Evolutionary conservation across 805 yeast species (phyloP).

Genomic region (Blastobotrys muscicola): DNA sequence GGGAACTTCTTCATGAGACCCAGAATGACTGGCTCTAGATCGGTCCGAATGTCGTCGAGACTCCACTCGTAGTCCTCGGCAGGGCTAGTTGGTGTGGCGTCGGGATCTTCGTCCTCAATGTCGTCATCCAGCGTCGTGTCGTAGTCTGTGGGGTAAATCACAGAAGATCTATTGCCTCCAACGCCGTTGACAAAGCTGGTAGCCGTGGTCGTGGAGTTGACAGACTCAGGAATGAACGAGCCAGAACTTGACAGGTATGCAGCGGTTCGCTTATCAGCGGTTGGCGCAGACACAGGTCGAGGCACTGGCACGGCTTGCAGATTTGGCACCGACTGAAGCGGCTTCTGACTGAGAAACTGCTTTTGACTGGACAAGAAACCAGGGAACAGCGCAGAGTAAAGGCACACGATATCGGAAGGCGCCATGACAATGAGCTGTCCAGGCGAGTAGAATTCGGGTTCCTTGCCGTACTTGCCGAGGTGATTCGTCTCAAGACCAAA

Average conservation of each 20-base stretch:
- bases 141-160: too few relatives aligned
- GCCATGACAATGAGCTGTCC: conserved; percentile 22
- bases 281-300: too few relatives aligned
- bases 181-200: conserved; percentile 2
- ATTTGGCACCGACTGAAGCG: too few relatives aligned
- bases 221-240: too few relatives aligned
- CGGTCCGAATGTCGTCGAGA: conserved; percentile 25
- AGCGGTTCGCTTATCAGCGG: too few relatives aligned
- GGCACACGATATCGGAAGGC: conserved; percentile 23
- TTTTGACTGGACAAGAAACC: conserved; percentile 2
- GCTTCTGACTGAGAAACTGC: not conserved
- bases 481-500: conserved; percentile 1
- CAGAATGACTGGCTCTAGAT: conserved; percentile 26
- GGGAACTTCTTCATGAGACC: conserved; percentile 16
- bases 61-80: conserved; percentile 23
- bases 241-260: too few relatives aligned
- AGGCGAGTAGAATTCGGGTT: conserved; percentile 3
- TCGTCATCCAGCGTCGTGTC: conserved; percentile 1
- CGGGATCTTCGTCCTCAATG: conserved; percentile 6
- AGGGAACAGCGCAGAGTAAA: conserved; percentile 22
- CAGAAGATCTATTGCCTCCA: too few relatives aligned
- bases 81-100: conserved; percentile 6
- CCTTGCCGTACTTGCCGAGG: conserved; percentile 4
- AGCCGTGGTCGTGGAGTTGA: not conserved
- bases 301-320: too few relatives aligned